Conservation (phyloP, 139 green algal genomes). For the Nannochloris sp. region DNA sequence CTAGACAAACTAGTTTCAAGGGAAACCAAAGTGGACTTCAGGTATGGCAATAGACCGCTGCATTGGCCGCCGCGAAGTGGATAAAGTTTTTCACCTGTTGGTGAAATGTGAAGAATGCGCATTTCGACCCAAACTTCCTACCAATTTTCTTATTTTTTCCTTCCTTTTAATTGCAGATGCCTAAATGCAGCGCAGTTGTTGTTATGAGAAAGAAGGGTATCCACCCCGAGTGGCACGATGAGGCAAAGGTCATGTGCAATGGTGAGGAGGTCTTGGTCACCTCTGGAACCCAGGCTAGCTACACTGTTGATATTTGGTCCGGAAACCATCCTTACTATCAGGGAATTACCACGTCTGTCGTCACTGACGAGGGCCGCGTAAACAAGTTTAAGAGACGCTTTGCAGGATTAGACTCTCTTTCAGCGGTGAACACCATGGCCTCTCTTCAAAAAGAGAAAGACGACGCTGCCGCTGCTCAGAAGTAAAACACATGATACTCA, state of each 20-base stretch:
- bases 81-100: neutral
- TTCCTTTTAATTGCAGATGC: conserved; percentile 3
- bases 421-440: conserved; percentile 22
- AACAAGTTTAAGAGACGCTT: conserved; percentile 83
- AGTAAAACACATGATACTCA: neutral
- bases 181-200: conserved; percentile 28
- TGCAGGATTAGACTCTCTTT: conserved; percentile 44
- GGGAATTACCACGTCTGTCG: conserved; percentile 47
- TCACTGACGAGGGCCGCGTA: conserved; percentile 79
- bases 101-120: neutral
- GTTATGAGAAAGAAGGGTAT: conserved; percentile 61
- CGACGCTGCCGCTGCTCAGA: neutral
- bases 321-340: conserved; percentile 96
- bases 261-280: conserved; percentile 91
- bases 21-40: conserved; percentile 12
- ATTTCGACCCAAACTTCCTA: neutral
- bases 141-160: neutral
- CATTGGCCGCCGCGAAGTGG: no score
- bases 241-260: conserved; percentile 91
- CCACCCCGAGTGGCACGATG: conserved; percentile 57
- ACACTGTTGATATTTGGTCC: conserved; percentile 95
- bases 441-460: neutral
- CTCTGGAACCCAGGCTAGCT: conserved; percentile 74
- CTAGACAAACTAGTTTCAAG: conserved; percentile 1
- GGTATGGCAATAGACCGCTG: neutral